phyloP scores from a whole-genome alignment of 306 rosid species.

The Senna siamea region DNA sequence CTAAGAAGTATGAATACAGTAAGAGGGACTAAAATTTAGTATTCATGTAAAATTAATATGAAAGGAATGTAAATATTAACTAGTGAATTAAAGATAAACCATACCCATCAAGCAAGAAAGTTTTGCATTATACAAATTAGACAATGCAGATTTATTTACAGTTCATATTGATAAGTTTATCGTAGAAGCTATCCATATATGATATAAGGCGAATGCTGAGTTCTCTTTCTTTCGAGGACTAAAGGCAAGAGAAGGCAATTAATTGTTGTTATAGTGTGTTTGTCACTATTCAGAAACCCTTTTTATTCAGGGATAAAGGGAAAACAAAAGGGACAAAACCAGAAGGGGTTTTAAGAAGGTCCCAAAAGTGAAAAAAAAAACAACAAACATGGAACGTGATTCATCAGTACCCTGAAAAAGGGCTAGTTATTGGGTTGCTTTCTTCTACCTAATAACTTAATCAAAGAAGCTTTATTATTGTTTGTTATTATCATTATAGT shows the following conservation, averaged over 20 bases:
- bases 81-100: too few relatives aligned
- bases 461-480: not conserved
- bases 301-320: conserved; percentile 34
- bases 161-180: too few relatives aligned
- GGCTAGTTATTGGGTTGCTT: conserved; percentile 30
- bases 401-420: conserved; percentile 37
- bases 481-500: not conserved
- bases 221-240: too few relatives aligned
- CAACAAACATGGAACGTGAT: conserved; percentile 27
- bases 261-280: conserved; percentile 8
- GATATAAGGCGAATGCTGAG: too few relatives aligned
- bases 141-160: too few relatives aligned
- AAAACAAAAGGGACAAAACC: conserved; percentile 37
- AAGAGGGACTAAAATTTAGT: too few relatives aligned
- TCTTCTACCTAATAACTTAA: conserved; percentile 39
- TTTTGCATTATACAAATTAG: too few relatives aligned
- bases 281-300: conserved; percentile 31
- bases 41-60: too few relatives aligned
- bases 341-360: conserved; percentile 52
- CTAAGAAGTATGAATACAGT: too few relatives aligned
- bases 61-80: too few relatives aligned
- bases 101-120: too few relatives aligned
- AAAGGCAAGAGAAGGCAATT: conserved; percentile 31
- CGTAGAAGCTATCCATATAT: too few relatives aligned
- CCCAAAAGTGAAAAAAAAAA: conserved; percentile 41